Conservation (phyloP, 139 green algal species). For the Closterium sp. region DNA sequence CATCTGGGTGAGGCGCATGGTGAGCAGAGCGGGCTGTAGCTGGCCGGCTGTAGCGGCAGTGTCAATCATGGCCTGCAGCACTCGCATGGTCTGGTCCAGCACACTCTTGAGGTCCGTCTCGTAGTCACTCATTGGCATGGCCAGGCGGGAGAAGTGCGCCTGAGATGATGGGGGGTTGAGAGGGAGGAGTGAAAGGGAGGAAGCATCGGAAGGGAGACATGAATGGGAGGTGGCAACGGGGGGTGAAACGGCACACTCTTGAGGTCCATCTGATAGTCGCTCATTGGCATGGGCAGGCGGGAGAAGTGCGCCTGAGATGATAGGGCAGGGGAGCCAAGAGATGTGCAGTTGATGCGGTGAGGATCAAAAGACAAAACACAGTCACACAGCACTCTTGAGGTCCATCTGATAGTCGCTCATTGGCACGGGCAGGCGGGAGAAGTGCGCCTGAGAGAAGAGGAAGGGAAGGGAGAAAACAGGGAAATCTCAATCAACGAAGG, state of each 20-base stretch:
- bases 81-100: constrained; percentile 86
- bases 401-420: no score
- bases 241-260: constrained; percentile 61
- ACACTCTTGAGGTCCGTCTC: constrained; percentile 88
- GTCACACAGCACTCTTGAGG: neutral
- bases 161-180: constrained; percentile 58
- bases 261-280: constrained; percentile 93
- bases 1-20: constrained; percentile 81
- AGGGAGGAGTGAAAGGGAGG: no score
- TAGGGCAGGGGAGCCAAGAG: no score
- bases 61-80: constrained; percentile 92
- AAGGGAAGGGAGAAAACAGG: no score
- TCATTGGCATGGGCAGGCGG: constrained; percentile 71
- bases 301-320: neutral
- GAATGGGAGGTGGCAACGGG: no score
- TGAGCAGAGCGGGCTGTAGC: constrained; percentile 71
- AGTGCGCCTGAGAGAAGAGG: no score
- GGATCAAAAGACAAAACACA: no score
- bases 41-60: constrained; percentile 76
- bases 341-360: no score
- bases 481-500: no score
- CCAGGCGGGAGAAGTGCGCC: constrained; percentile 79
- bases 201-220: no score
- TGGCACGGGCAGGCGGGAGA: no score
- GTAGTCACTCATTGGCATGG: constrained; percentile 91